A percentile compares a stretch with the other conserved stretches of the same genome.
Evolutionary conservation across 257 asterid species (phyloP).

Genomic region (Eucommia ulmoides): DNA sequence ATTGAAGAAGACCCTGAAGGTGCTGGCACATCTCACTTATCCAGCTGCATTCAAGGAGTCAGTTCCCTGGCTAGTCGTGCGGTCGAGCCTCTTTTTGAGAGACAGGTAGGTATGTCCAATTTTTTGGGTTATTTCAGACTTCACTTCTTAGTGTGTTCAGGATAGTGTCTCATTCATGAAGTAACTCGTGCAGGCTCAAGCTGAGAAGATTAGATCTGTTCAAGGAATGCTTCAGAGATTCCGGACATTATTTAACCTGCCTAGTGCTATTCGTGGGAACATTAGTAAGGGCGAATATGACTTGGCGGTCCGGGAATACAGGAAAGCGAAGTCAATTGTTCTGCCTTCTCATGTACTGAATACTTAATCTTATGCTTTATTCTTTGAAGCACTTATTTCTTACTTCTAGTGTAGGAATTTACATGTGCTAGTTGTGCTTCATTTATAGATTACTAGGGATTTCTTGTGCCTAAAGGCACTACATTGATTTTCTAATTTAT

Average conservation of each 20-base stretch:
- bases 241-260: slow-evolving; percentile 90
- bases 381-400: too few relatives aligned
- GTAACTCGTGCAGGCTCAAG: slow-evolving; percentile 81
- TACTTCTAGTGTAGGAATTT: too few relatives aligned
- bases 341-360: slow-evolving; percentile 91
- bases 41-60: slow-evolving; percentile 75
- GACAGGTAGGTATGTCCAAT: slow-evolving; percentile 64
- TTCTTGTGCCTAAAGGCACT: too few relatives aligned
- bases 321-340: slow-evolving; percentile 95
- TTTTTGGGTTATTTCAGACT: slow-evolving; percentile 10
- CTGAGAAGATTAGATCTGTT: slow-evolving; percentile 94
- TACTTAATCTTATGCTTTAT: too few relatives aligned
- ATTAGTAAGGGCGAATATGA: slow-evolving; percentile 95
- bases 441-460: too few relatives aligned
- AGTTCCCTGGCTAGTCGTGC: slow-evolving; percentile 78
- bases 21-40: slow-evolving; percentile 77
- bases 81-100: slow-evolving; percentile 89
- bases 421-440: too few relatives aligned
- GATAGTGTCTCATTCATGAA: too few relatives aligned
- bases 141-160: slow-evolving; percentile 5
- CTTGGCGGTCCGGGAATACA: slow-evolving; percentile 95
- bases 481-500: too few relatives aligned
- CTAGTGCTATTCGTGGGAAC: slow-evolving; percentile 91
- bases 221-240: slow-evolving; percentile 99
- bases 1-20: slow-evolving; percentile 99